These are phyloP conservation scores for Cardiosporidium cionae DNA, from an alignment of 169 alveolate species.

Conservation along the genomic window DNA sequence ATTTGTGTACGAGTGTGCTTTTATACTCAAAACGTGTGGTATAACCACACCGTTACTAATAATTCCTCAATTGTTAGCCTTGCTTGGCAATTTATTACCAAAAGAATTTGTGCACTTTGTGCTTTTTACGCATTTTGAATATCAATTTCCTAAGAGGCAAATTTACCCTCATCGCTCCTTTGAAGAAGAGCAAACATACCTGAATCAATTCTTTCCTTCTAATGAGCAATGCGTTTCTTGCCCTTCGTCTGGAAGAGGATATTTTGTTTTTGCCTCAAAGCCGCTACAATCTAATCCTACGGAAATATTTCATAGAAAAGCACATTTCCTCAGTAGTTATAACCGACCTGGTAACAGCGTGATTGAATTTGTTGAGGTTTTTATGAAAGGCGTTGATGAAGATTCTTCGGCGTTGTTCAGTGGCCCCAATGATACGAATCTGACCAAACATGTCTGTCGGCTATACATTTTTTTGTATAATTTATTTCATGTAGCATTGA, in stretches of 20 bases:
- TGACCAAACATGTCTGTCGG: too few species aligned
- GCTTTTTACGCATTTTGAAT: constrained; percentile 7
- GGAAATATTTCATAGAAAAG: too few species aligned
- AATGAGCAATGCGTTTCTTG: too few species aligned
- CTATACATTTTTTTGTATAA: too few species aligned
- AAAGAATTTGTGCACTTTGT: not conserved
- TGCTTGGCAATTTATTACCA: not conserved
- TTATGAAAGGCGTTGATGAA: not conserved
- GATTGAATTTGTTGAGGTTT: too few species aligned
- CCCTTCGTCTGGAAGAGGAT: too few species aligned
- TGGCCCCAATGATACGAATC: too few species aligned
- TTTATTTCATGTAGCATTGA: too few species aligned
- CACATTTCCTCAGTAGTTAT: too few species aligned
- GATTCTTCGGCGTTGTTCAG: not conserved
- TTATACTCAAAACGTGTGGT: constrained; percentile 24
- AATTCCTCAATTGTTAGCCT: not conserved
- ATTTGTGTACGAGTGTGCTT: constrained; percentile 6
- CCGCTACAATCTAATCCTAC: too few species aligned
- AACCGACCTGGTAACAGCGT: too few species aligned
- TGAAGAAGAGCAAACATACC: not conserved
- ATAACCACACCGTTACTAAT: constrained; percentile 11
- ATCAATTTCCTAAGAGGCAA: constrained; percentile 2
- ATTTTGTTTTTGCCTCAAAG: too few species aligned
- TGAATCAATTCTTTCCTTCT: not conserved
- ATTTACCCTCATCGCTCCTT: constrained; percentile 6